Percentiles rank a stretch among this genome's conserved stretches.
Conservation (phyloP, 2,329 filamentous ascomycete species). For the Penicillium nordicum region DNA sequence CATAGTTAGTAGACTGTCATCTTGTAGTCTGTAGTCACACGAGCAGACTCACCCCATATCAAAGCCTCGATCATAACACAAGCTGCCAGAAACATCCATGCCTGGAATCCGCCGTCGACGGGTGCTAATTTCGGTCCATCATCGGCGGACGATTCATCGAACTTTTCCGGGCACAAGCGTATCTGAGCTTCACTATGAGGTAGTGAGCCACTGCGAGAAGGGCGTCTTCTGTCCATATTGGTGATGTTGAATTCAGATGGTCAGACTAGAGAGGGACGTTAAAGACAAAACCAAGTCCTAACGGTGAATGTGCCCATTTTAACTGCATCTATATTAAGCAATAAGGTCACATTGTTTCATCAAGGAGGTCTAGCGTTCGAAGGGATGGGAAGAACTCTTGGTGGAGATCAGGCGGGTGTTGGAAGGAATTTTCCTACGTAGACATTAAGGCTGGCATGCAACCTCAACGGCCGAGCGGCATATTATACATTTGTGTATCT, state of each 20-base stretch:
- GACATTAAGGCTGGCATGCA: slow-evolving; percentile 11
- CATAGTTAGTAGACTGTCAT: background rate
- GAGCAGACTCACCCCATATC: slow-evolving; percentile 49
- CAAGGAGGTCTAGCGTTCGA: slow-evolving; percentile 6
- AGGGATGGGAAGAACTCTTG: slow-evolving; percentile 13
- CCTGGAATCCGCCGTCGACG: slow-evolving; percentile 39
- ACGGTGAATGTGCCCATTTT: slow-evolving; percentile 3
- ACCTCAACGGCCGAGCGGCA: background rate
- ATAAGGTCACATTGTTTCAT: slow-evolving; percentile 15
- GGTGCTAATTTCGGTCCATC: slow-evolving; percentile 25
- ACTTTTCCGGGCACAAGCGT: slow-evolving; percentile 6
- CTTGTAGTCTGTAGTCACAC: too few relatives aligned
- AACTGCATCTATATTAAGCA: slow-evolving; percentile 1
- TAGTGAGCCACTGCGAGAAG: slow-evolving; percentile 1
- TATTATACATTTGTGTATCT: background rate
- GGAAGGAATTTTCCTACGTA: slow-evolving; percentile 15
- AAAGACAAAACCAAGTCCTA: background rate
- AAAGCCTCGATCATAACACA: slow-evolving; percentile 53
- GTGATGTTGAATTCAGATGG: background rate
- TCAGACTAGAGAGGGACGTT: background rate
- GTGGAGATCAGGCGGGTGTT: slow-evolving; percentile 12
- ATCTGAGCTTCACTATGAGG: slow-evolving; percentile 7
- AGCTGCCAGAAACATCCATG: slow-evolving; percentile 49
- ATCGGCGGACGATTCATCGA: background rate
- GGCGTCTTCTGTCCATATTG: slow-evolving; percentile 3